phyloP scores from a whole-genome alignment of 1,139 yeast genomes.

The Kodamaea arcana region DNA sequence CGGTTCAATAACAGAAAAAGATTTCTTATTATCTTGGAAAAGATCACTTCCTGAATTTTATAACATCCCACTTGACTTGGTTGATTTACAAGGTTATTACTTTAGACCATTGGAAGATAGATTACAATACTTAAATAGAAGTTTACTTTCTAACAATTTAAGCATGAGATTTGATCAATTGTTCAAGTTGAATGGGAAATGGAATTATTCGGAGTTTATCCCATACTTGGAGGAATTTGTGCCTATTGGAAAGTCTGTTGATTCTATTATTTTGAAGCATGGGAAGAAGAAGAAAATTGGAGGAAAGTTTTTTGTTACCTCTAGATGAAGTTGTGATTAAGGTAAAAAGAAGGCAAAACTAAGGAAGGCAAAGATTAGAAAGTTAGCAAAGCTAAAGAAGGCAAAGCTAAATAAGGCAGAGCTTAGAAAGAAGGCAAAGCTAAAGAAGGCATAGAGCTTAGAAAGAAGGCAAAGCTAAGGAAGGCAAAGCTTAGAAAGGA shows the following conservation, averaged over 20 bases:
- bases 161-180: constrained; percentile 55
- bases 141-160: constrained; percentile 48
- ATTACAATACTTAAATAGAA: constrained; percentile 51
- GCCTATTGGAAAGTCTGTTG: constrained; percentile 55
- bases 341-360: no score
- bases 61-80: constrained; percentile 51
- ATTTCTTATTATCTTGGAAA: constrained; percentile 61
- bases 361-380: no score
- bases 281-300: constrained; percentile 65
- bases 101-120: constrained; percentile 41
- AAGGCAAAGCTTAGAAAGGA: no score
- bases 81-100: constrained; percentile 51
- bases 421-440: no score
- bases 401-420: no score
- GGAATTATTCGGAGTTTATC: constrained; percentile 70
- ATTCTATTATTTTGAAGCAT: constrained; percentile 68
- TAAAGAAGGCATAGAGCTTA: no score
- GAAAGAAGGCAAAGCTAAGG: no score
- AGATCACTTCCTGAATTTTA: constrained; percentile 62
- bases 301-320: constrained; percentile 19
- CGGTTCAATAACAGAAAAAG: constrained; percentile 32
- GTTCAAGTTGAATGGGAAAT: constrained; percentile 54
- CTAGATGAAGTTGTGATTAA: no score
- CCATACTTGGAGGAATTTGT: constrained; percentile 65
- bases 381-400: no score